Conservation (phyloP, 768 basidiomycete species). For the Suillus variegatus region DNA sequence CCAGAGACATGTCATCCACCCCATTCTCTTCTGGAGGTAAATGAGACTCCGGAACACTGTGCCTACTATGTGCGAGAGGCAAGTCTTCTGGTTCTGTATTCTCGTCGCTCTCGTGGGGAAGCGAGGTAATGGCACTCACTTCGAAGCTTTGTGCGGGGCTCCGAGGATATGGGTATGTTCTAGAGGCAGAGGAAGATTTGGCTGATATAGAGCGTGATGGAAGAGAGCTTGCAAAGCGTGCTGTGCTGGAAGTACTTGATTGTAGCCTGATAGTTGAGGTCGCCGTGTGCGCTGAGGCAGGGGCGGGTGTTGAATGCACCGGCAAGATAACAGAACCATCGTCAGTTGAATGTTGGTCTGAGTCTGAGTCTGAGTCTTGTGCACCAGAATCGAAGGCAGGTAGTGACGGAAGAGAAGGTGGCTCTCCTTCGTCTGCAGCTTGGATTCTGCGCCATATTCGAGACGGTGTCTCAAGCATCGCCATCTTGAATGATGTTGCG, state of each 20-base stretch:
- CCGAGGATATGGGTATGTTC: slow-evolving; percentile 29
- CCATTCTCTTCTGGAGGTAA: slow-evolving; percentile 49
- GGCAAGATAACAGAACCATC: slow-evolving; percentile 50
- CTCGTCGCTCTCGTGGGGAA: slow-evolving; percentile 40
- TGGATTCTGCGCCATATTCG: slow-evolving; percentile 84
- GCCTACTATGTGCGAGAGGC: slow-evolving; percentile 43
- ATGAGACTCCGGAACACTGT: slow-evolving; percentile 56
- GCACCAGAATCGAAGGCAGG: slow-evolving; percentile 65
- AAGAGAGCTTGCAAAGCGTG: slow-evolving; percentile 55
- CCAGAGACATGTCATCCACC: slow-evolving; percentile 48
- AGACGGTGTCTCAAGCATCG: slow-evolving; percentile 77
- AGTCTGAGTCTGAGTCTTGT: slow-evolving; percentile 31
- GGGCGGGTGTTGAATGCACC: slow-evolving; percentile 67
- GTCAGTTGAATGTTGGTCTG: slow-evolving; percentile 36
- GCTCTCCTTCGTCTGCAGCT: slow-evolving; percentile 69
- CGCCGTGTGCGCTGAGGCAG: slow-evolving; percentile 48
- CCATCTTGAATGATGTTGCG: slow-evolving; percentile 31
- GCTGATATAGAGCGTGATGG: slow-evolving; percentile 41
- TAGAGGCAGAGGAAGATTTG: slow-evolving; percentile 38
- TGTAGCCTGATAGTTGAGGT: slow-evolving; percentile 53
- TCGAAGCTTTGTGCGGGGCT: slow-evolving; percentile 55
- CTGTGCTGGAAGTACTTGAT: slow-evolving; percentile 50
- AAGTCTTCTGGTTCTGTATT: slow-evolving; percentile 40
- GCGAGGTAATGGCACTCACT: slow-evolving; percentile 55
- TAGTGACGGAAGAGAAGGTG: slow-evolving; percentile 81